phyloP scores from a whole-genome alignment of 352 stramenopile genomes.

The Elongisporangium undulatum region DNA sequence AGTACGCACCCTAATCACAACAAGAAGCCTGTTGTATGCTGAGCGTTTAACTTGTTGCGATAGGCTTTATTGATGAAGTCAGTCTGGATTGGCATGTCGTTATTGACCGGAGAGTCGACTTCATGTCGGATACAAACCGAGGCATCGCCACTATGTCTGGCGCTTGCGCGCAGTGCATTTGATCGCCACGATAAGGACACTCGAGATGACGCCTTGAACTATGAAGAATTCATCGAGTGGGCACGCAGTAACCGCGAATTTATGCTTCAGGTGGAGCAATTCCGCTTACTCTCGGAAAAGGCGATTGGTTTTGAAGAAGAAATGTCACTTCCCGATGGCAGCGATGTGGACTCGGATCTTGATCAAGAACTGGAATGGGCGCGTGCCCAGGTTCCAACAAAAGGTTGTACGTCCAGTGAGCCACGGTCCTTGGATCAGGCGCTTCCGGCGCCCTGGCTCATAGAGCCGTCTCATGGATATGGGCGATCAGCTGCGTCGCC shows the following conservation, averaged over 20 bases:
- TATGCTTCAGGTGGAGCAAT: constrained; percentile 82
- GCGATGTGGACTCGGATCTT: constrained; percentile 74
- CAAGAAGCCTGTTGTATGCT: neutral
- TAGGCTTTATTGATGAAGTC: constrained; percentile 82
- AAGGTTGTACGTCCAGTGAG: neutral
- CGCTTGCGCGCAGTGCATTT: constrained; percentile 55
- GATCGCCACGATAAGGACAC: constrained; percentile 36
- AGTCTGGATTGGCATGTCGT: constrained; percentile 60
- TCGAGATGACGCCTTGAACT: constrained; percentile 37
- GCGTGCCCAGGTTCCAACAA: neutral
- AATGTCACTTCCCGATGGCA: constrained; percentile 56
- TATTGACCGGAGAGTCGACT: constrained; percentile 38
- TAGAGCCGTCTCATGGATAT: constrained; percentile 25
- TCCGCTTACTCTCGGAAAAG: constrained; percentile 68
- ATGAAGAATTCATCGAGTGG: constrained; percentile 82
- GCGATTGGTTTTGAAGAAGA: constrained; percentile 57
- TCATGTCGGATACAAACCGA: neutral
- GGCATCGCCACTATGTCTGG: constrained; percentile 25
- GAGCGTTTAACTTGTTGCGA: neutral
- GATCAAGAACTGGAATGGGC: constrained; percentile 26
- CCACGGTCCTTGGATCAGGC: constrained; percentile 13
- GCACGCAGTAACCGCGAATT: constrained; percentile 80
- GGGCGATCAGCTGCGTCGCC: constrained; percentile 1
- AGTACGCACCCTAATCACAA: neutral
- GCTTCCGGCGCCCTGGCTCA: constrained; percentile 36